Conservation (phyloP, 192 early-diverging fungal genomes). For the Gonapodya prolifera region DNA sequence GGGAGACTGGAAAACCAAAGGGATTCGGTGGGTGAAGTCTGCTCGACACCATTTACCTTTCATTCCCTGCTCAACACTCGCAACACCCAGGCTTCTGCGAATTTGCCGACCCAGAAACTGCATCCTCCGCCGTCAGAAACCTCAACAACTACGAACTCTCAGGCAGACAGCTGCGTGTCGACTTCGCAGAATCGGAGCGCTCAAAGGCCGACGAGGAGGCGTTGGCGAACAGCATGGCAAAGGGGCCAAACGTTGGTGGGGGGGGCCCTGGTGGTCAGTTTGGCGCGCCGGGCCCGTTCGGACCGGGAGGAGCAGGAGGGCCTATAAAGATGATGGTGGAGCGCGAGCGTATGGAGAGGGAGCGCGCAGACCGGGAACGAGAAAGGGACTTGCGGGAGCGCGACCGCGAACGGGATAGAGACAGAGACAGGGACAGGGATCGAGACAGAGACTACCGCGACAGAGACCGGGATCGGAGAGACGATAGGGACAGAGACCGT, state of each 20-base stretch:
- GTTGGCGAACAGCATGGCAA: not conserved
- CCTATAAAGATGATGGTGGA: not conserved
- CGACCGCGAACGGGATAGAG: not conserved
- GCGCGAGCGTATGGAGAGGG: not conserved
- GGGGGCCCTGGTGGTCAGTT: not conserved
- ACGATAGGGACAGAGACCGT: not conserved
- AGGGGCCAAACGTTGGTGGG: constrained; percentile 1
- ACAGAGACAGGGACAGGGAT: not conserved
- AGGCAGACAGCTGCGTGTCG: constrained; percentile 78
- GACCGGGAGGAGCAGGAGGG: not conserved
- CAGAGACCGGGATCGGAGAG: not conserved
- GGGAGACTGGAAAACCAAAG: constrained; percentile 71
- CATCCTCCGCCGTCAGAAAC: constrained; percentile 86
- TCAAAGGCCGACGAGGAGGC: constrained; percentile 5
- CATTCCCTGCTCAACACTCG: too few species aligned
- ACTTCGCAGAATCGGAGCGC: constrained; percentile 75
- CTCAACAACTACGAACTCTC: constrained; percentile 83
- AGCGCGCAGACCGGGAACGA: not conserved
- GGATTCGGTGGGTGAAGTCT: constrained; percentile 55
- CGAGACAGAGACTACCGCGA: not conserved
- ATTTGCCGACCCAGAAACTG: constrained; percentile 65
- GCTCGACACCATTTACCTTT: too few species aligned
- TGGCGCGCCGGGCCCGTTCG: not conserved
- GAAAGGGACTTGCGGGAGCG: not conserved
- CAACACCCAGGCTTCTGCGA: constrained; percentile 9